Base-by-base conservation (phyloP, 2,329 filamentous ascomycete species). In the Bipolaris victoriae region DNA sequence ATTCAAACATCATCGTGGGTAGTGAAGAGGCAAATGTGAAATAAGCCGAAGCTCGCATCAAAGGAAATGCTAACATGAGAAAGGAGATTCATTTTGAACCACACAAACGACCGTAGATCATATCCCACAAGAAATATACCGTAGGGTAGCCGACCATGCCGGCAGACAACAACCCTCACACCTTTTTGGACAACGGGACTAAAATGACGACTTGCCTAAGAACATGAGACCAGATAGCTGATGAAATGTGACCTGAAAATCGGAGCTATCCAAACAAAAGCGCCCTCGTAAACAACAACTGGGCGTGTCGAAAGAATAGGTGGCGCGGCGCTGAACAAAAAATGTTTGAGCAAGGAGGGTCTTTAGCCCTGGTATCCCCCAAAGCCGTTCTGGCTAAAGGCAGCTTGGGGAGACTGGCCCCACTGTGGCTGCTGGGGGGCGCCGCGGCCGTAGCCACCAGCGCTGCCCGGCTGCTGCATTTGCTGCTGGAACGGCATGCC, bases 361-460 rank as follows among this genome's bases (percentile, higher is more conserved):
- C 46, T 52, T 69, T 84, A 87, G 66, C 82, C 82, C 75, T 86
- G 84, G 76, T 87, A 87, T 66, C 82, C 84, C 65, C 83, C 82
- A 70, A 85, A 86, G 72, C 82, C 83, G 72, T 84, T 85, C 66
- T 76, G 74, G 64, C 80, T 82, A 67, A 79, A 80, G 58, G 72
- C 73, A 58, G 79, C 81, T 55, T 76, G 72, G 49, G 68, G 72
- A 35, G 82, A 81, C 70, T 83, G 82, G 59, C 79, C 81, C 81
- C 84, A 85, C 70, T 82, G 81, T 65, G 76, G 70, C 60, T 82
- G 81, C 57, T 82, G 81, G 54, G 80, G 83, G 62, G 83, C 83
- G 64, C 90, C 91, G 74, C 92, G 91, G 62, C 91, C 91, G 73
- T 92, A 97, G 60, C 91, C 91, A 69, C 90, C 91, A 67, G 90